Percentiles rank a stretch among this genome's conserved stretches.
Conservation (phyloP, 2,329 filamentous ascomycete genomes). For the Aschersonia sp. region DNA sequence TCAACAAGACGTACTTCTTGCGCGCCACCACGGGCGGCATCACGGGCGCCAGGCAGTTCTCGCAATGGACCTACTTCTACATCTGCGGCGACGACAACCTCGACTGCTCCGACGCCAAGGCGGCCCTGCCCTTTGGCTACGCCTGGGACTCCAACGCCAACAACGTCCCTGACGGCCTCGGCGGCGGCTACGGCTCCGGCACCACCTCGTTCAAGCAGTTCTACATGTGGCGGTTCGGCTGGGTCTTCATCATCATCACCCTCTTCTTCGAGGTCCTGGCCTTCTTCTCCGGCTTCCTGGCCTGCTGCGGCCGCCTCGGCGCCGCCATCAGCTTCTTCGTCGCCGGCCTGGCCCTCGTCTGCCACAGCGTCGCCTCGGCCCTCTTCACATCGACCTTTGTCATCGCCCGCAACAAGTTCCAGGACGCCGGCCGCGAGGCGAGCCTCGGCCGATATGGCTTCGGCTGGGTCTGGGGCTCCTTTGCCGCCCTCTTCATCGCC, state of each 20-base stretch:
- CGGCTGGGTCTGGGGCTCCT: conserved; percentile 64
- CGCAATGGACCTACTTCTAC: conserved; percentile 87
- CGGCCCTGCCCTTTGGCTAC: conserved; percentile 57
- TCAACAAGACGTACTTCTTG: conserved; percentile 76
- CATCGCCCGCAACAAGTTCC: conserved; percentile 53
- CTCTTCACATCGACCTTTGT: conserved; percentile 67
- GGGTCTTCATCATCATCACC: conserved; percentile 77
- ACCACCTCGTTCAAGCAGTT: conserved; percentile 52
- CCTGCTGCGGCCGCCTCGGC: conserved; percentile 57
- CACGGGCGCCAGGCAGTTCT: conserved; percentile 46
- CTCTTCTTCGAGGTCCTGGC: conserved; percentile 62
- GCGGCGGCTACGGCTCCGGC: conserved; percentile 33
- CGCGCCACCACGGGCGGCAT: conserved; percentile 63
- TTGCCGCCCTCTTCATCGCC: conserved; percentile 50
- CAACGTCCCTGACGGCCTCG: conserved; percentile 28
- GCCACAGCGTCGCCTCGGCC: conserved; percentile 49
- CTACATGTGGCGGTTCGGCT: conserved; percentile 82
- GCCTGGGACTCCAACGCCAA: conserved; percentile 41
- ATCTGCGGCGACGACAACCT: conserved; percentile 53
- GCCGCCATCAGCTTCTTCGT: conserved; percentile 50
- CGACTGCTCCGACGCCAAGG: conserved; percentile 47
- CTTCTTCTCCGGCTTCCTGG: conserved; percentile 53
- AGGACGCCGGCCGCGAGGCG: conserved; percentile 36
- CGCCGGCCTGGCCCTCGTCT: conserved; percentile 48
- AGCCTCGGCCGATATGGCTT: conserved; percentile 53